Percentiles rank a stretch among this genome's conserved stretches.
phyloP scores from a whole-genome alignment of 169 alveolate species.

The Plasmodium vivax region DNA sequence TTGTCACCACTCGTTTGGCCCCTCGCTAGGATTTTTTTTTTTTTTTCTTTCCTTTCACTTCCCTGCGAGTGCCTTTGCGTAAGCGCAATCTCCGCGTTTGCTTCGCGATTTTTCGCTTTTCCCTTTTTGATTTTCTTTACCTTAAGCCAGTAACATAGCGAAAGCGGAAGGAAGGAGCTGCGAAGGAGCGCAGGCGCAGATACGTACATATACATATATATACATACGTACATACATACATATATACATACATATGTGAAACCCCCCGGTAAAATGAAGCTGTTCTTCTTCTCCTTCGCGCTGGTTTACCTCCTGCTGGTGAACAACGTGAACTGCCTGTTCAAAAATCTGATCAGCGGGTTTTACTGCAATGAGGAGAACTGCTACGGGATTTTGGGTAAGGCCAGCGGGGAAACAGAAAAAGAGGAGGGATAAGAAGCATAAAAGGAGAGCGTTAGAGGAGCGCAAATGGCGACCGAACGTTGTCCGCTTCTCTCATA shows the following conservation, averaged over 20 bases:
- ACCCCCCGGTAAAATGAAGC: slow-evolving; percentile 16
- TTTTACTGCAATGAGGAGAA: slow-evolving; percentile 55
- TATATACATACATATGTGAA: background rate
- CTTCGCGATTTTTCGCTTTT: background rate
- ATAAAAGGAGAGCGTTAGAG: background rate
- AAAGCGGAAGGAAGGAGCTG: background rate
- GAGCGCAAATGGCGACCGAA: background rate
- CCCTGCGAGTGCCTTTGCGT: background rate
- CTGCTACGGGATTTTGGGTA: slow-evolving; percentile 54
- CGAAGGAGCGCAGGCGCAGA: background rate
- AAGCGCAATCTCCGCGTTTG: background rate
- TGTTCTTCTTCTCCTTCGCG: background rate
- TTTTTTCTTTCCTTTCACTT: background rate
- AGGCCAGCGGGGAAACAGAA: background rate
- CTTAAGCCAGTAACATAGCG: background rate
- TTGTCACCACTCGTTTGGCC: background rate
- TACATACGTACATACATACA: too few relatives aligned
- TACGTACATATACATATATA: background rate
- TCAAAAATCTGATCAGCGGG: slow-evolving; percentile 15
- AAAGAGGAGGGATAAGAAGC: background rate
- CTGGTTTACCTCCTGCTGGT: slow-evolving; percentile 14
- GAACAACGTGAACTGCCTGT: slow-evolving; percentile 52
- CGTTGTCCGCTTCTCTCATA: background rate
- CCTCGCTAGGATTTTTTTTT: background rate
- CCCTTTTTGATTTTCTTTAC: background rate